phyloP scores from a whole-genome alignment of 352 stramenopile species.

The Globisporangium cylindrosporum region DNA sequence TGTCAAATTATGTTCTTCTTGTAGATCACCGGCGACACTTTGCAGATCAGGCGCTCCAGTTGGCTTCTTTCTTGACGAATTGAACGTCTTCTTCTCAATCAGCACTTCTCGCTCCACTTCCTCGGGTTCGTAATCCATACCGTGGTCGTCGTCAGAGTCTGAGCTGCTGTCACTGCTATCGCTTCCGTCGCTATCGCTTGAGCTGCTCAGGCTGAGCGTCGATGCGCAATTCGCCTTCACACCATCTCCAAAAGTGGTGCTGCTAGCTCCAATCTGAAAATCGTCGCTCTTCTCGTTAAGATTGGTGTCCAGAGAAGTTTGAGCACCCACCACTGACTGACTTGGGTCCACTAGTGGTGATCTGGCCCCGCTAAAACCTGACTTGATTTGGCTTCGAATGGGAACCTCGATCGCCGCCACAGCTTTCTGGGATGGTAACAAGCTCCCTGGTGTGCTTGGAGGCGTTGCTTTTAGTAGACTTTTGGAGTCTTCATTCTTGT shows the following conservation, averaged over 20 bases:
- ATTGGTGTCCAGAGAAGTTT: not conserved
- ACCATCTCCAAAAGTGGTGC: not conserved
- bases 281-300: not conserved
- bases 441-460: not conserved
- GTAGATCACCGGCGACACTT: not conserved
- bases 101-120: slow-evolving; percentile 7
- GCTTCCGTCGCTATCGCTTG: slow-evolving; percentile 27
- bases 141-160: slow-evolving; percentile 12
- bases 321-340: not conserved
- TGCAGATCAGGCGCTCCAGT: not conserved
- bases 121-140: slow-evolving; percentile 4
- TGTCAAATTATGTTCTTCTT: not conserved
- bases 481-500: not conserved
- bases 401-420: not conserved
- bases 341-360: not conserved
- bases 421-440: not conserved
- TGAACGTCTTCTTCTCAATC: not conserved
- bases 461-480: not conserved
- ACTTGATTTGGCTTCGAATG: not conserved
- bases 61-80: not conserved
- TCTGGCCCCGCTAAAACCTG: not conserved
- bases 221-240: not conserved
- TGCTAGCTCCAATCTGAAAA: not conserved
- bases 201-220: slow-evolving; percentile 10
- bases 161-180: slow-evolving; percentile 29